Evolutionary conservation across 2,329 filamentous ascomycete species (phyloP), one percentile per base, ranked within the genome.

Genomic region (Fusarium caatingaense): DNA sequence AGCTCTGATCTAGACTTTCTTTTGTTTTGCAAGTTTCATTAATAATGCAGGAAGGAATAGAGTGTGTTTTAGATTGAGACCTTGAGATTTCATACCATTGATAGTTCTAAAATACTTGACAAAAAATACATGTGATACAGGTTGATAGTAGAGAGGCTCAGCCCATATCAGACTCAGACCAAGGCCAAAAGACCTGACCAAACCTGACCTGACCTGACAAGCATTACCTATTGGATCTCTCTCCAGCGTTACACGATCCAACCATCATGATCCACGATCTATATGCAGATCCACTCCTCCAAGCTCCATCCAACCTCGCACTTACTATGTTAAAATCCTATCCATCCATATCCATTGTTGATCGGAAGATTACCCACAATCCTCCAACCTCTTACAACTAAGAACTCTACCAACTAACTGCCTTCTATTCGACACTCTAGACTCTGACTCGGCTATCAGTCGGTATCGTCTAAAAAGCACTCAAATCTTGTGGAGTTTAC

Each of bases 261-360:
- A 58, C 68, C 57, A 69, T 42, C 60, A 70, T 69, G 53, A 69
- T 68, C 67, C 68, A 56, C 57, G 68, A 71, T 68, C 64, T 68
- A 50, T 66, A 18, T 61, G 47, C 44, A 56, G 67, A 60, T 71
- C 64, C 68, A 70, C 67, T 63, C 62, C 66, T 66, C 46, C 50
- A 54, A 49, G 62, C 57, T 64, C 67, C 67, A 67, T 50, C 62
- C 32, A 71, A 50, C 47, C 34, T 53, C 49, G 49, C n/a, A 28
- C 49, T 34, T 53, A 53, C 49, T 53, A 53, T 42, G 49, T 53
- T 53, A 16, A 49, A 40, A 42, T 64, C 44, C 37, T 50, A 25
- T 56, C 53, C 59, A 21, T 56, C 53, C 49, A 45, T 45, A 21
- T 56, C 53, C 50, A 45, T 45, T 60, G 42, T 57, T 50, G 30